Conservation (phyloP, 441 rosid genomes). For the Corymbia calophylla region DNA sequence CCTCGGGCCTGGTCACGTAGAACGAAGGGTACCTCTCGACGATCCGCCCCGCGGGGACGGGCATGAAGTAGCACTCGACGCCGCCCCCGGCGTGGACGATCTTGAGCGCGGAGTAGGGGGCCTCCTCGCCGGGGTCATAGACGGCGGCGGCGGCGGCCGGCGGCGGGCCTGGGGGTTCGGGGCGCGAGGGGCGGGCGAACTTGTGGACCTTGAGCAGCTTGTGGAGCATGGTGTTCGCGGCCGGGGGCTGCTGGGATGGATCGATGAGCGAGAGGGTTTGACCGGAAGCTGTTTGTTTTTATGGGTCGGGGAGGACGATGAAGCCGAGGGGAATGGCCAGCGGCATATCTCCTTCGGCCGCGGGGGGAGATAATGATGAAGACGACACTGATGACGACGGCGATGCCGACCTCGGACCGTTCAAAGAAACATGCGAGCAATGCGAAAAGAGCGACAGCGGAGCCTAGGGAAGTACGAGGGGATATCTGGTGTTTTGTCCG, state of each 20-base stretch:
- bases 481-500: background rate
- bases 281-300: background rate
- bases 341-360: background rate
- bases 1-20: constrained; percentile 35
- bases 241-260: background rate
- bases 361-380: background rate
- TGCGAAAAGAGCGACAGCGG: background rate
- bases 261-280: background rate
- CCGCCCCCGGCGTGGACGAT: constrained; percentile 35
- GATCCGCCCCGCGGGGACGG: constrained; percentile 31
- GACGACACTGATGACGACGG: background rate
- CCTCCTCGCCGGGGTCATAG: background rate
- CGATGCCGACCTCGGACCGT: background rate
- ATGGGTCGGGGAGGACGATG: background rate
- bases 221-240: constrained; percentile 13
- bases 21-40: constrained; percentile 37
- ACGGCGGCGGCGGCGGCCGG: background rate
- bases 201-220: constrained; percentile 24
- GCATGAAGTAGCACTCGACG: constrained; percentile 35
- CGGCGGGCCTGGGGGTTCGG: background rate
- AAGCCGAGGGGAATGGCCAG: background rate
- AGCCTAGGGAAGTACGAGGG: background rate
- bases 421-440: background rate
- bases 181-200: background rate
- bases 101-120: constrained; percentile 8